Percentiles rank a stretch among this genome's conserved stretches.
Evolutionary conservation across 1,284 basidiomycete species (phyloP).

Genomic region (Moniliophthora roreri): DNA sequence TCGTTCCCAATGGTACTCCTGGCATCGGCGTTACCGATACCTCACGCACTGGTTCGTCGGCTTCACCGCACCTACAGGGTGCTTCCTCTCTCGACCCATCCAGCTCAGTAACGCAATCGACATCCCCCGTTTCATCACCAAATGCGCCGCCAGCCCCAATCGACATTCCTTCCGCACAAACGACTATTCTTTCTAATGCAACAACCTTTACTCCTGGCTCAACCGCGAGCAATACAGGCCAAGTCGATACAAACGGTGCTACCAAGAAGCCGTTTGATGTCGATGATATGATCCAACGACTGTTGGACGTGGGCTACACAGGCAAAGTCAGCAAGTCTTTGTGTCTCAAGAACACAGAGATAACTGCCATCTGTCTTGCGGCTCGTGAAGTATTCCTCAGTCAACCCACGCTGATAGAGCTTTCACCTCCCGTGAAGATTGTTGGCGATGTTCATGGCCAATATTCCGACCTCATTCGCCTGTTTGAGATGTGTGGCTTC

Average conservation of each 20-base stretch:
- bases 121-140: constrained; percentile 36
- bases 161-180: constrained; percentile 72
- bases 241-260: constrained; percentile 47
- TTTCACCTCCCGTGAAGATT: constrained; percentile 98
- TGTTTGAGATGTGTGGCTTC: constrained; percentile 99
- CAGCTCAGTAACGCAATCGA: constrained; percentile 25
- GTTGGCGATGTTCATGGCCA: constrained; percentile 99
- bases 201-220: constrained; percentile 48
- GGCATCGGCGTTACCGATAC: constrained; percentile 51
- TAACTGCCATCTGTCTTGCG: constrained; percentile 93
- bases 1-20: constrained; percentile 41
- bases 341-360: constrained; percentile 96
- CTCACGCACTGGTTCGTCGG: constrained; percentile 26
- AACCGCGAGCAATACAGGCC: constrained; percentile 43
- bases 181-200: constrained; percentile 65
- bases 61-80: constrained; percentile 34
- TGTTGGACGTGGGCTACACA: constrained; percentile 96
- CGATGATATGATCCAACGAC: constrained; percentile 97
- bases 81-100: constrained; percentile 24
- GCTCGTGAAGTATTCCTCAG: constrained; percentile 95
- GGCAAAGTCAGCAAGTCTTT: constrained; percentile 98
- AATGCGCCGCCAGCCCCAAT: constrained; percentile 54
- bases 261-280: constrained; percentile 80
- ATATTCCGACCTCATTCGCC: constrained; percentile 95
- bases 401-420: constrained; percentile 97